Conservation (phyloP, 768 basidiomycete genomes). For the Podaxis sp. region DNA sequence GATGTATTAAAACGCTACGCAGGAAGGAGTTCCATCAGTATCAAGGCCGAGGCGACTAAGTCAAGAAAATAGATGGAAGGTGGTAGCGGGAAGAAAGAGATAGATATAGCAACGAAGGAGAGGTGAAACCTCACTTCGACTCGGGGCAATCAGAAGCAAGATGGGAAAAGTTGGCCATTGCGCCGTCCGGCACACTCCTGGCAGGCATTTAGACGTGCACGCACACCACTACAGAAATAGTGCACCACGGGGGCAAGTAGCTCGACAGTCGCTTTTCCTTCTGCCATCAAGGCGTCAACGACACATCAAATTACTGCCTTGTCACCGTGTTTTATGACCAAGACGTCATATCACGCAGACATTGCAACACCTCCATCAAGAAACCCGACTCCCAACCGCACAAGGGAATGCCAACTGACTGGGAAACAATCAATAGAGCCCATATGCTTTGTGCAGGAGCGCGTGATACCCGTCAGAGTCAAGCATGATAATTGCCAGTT, state of each 20-base stretch:
- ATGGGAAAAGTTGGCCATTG: not conserved
- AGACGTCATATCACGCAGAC: not conserved
- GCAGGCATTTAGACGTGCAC: not conserved
- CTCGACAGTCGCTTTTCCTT: not conserved
- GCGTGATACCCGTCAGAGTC: not conserved
- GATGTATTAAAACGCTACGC: conserved; percentile 65
- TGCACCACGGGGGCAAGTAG: not conserved
- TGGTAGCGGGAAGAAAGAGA: not conserved
- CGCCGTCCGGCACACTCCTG: not conserved
- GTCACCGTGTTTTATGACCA: not conserved
- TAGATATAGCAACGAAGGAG: not conserved
- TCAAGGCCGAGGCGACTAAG: not conserved
- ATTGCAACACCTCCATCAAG: not conserved
- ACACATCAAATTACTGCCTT: not conserved
- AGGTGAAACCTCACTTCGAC: not conserved
- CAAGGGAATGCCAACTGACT: not conserved
- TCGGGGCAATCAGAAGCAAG: not conserved
- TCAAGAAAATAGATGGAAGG: not conserved
- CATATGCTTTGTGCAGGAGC: not conserved
- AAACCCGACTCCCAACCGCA: not conserved
- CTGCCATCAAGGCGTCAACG: not conserved
- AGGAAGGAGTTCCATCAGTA: not conserved
- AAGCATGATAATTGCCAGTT: not conserved
- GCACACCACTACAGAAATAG: not conserved
- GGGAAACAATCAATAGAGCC: not conserved